phyloP scores from a whole-genome alignment of 768 basidiomycete genomes.

The Amanita jacksonii region DNA sequence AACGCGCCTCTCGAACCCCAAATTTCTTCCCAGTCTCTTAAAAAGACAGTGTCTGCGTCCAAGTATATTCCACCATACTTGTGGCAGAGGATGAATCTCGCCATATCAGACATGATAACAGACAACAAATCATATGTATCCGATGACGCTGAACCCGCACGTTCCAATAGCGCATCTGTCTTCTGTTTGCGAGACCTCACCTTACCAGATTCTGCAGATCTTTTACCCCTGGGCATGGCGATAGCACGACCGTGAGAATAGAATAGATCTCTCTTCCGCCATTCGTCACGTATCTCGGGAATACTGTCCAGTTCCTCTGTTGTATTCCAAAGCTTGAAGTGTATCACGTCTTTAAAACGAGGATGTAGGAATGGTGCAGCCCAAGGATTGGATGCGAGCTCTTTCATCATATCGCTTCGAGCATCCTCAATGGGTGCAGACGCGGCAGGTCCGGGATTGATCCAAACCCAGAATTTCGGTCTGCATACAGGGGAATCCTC shows the following conservation, averaged over 20 bases:
- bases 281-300: constrained; percentile 83
- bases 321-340: constrained; percentile 98
- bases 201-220: constrained; percentile 2
- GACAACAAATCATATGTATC: constrained; percentile 84
- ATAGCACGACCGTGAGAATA: constrained; percentile 79
- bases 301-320: constrained; percentile 92
- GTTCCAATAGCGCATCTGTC: constrained; percentile 43
- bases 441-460: constrained; percentile 95
- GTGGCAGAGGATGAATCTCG: constrained; percentile 93
- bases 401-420: constrained; percentile 70
- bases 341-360: constrained; percentile 84
- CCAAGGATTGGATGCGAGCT: constrained; percentile 84
- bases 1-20: constrained; percentile 98
- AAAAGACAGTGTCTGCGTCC: constrained; percentile 91
- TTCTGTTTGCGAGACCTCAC: too few species aligned
- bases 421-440: constrained; percentile 81
- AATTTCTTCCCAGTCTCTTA: constrained; percentile 97
- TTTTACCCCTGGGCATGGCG: constrained; percentile 39
- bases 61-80: constrained; percentile 95
- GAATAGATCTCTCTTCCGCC: constrained; percentile 80
- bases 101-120: constrained; percentile 94
- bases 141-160: constrained; percentile 80
- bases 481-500: constrained; percentile 52
- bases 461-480: constrained; percentile 96
- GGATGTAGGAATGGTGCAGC: constrained; percentile 90